phyloP scores from a whole-genome alignment of 352 stramenopile species.

The Phytophthora sansomeana region DNA sequence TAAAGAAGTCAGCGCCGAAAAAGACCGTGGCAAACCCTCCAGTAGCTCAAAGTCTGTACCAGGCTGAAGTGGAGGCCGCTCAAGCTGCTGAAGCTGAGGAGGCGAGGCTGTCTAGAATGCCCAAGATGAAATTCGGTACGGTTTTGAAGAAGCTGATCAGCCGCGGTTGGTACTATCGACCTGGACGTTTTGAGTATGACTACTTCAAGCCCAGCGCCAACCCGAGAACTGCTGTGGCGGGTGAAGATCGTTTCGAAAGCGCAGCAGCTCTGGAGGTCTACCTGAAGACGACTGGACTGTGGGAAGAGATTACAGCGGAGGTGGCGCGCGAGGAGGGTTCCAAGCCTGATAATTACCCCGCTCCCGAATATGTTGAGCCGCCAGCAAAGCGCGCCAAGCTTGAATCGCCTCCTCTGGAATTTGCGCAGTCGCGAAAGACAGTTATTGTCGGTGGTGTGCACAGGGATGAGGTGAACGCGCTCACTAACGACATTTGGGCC shows the following conservation, averaged over 20 bases:
- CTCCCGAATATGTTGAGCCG: conserved; percentile 13
- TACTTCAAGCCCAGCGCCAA: conserved; percentile 81
- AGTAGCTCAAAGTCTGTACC: conserved; percentile 26
- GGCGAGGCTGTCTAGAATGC: conserved; percentile 16
- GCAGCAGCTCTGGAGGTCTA: conserved; percentile 68
- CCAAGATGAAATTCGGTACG: conserved; percentile 66
- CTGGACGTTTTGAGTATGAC: conserved; percentile 84
- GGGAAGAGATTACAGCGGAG: conserved; percentile 59
- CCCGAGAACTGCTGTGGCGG: conserved; percentile 52
- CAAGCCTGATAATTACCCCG: conserved; percentile 7
- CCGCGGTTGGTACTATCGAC: conserved; percentile 75
- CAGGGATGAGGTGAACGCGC: conserved; percentile 61
- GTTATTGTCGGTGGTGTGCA: conserved; percentile 33
- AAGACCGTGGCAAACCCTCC: conserved; percentile 19
- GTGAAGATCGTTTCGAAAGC: conserved; percentile 86
- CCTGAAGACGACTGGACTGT: conserved; percentile 69
- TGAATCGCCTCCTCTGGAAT: conserved; percentile 24
- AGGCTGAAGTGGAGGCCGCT: conserved; percentile 38
- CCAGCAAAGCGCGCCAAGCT: conserved; percentile 40
- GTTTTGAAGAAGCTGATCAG: conserved; percentile 58
- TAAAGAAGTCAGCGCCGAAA: conserved; percentile 33
- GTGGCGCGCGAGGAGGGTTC: conserved; percentile 30
- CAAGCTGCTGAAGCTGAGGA: conserved; percentile 7
- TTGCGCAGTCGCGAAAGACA: conserved; percentile 37
- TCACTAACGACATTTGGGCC: conserved; percentile 84